A percentile compares a stretch with the other conserved stretches of the same genome.
Conservation (phyloP, 495 filamentous ascomycete genomes). For the Talaromyces wortmannii region DNA sequence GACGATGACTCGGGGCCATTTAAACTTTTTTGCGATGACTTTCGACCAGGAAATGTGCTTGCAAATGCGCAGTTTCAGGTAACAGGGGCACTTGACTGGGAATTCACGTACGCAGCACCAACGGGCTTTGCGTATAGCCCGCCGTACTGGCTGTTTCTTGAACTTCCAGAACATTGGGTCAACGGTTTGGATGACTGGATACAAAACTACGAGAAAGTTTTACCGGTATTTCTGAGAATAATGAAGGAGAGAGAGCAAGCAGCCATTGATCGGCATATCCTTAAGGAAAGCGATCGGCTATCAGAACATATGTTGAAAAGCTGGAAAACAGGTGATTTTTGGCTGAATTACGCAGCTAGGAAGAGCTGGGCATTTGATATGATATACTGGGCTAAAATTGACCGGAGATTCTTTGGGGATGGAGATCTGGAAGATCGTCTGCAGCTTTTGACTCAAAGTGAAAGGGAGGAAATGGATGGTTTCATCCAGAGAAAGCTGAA, state of each 20-base stretch:
- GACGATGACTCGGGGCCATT: slow-evolving; percentile 16
- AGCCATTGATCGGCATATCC: slow-evolving; percentile 5
- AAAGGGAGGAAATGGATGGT: slow-evolving; percentile 7
- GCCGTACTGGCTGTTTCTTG: slow-evolving; percentile 18
- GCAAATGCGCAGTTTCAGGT: slow-evolving; percentile 12
- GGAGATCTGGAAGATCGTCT: slow-evolving; percentile 6
- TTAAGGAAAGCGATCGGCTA: slow-evolving; percentile 7
- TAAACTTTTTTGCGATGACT: slow-evolving; percentile 26
- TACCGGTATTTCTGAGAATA: slow-evolving; percentile 8
- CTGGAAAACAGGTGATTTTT: slow-evolving; percentile 13
- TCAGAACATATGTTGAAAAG: slow-evolving; percentile 12
- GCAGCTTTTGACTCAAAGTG: slow-evolving; percentile 2
- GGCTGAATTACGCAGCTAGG: slow-evolving; percentile 11
- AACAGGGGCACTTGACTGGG: slow-evolving; percentile 14
- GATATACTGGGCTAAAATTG: slow-evolving; percentile 12
- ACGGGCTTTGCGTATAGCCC: slow-evolving; percentile 14
- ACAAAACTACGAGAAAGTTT: slow-evolving; percentile 1
- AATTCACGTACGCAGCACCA: slow-evolving; percentile 17
- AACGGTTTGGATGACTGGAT: slow-evolving; percentile 2
- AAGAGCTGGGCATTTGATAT: slow-evolving; percentile 11
- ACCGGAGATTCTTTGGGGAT: slow-evolving; percentile 11
- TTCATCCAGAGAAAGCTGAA: slow-evolving; percentile 7
- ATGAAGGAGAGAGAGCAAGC: slow-evolving; percentile 7
- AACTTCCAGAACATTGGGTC: slow-evolving; percentile 9
- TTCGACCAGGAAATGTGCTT: slow-evolving; percentile 25